Base-by-base conservation (phyloP, 176 grass and related monocot genomes). In the Lolium rigidum region DNA sequence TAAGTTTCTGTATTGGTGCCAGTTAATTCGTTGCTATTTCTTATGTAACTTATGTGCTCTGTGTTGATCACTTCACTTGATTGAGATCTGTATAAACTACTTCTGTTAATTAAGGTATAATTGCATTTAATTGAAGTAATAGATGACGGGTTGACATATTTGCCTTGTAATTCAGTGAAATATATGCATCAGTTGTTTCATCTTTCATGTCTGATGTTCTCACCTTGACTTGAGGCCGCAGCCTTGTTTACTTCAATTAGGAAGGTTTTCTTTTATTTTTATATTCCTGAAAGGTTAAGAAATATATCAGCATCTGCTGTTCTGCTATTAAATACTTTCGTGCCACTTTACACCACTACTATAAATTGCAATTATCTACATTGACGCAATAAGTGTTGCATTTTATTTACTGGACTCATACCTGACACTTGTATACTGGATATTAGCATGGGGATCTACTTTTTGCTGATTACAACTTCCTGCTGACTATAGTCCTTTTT, bases 1-100 rank as follows among this genome's bases (percentile, higher is more conserved):
- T 98, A 98, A 82, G 90, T 85, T 87, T 82, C 80, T 92, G 50
- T 63, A 55, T 4, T 74, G 20, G 4, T 63, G n/a, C n/a, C n/a
- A n/a, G n/a, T n/a, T n/a, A n/a, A n/a, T n/a, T n/a, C n/a, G n/a
- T n/a, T n/a, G n/a, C 22, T 56, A 80, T 11, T 31, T 71, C 17
- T 43, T 64, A 82, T 10, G 38, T 61, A 50, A 48, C 16, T 80
- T 57, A 35, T 81, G 12, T 1, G 37, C 22, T 44, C 9, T 54
- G 48, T 76, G 16, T 54, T 11, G 3, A 9, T 15, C 85, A 71
- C 28, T 31, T 31, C 28, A 31, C 21, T 56, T 57, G 51, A 81
- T 39, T 60, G 43, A n/a, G 65, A 8, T 31, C 70, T 72, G 66
- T 57, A 80, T 74, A 65, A 74, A 35, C 39, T 13, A 17, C 6